These are phyloP conservation scores for Verticillium albo-atrum DNA, from an alignment of 2,329 filamentous ascomycete genomes.

Conservation along the genomic window DNA sequence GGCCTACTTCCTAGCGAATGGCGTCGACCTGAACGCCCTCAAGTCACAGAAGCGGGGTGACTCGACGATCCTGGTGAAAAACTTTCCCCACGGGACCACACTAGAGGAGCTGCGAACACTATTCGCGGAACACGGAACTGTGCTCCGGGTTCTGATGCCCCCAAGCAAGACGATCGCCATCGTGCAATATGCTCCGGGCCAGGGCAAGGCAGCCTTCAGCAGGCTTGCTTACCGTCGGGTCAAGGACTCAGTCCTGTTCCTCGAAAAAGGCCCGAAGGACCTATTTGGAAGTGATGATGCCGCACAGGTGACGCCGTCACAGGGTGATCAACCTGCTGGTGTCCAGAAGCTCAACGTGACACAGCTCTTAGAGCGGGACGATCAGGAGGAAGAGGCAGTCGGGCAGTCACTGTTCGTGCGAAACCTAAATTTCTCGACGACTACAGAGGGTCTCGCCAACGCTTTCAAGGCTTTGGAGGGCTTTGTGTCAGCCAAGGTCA, in stretches of 20 bases:
- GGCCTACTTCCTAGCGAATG: slow-evolving; percentile 80
- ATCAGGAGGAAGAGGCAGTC: slow-evolving; percentile 52
- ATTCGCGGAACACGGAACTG: slow-evolving; percentile 80
- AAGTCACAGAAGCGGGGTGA: slow-evolving; percentile 81
- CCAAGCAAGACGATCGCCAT: slow-evolving; percentile 91
- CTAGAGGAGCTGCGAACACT: slow-evolving; percentile 72
- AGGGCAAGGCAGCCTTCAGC: slow-evolving; percentile 80
- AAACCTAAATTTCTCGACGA: slow-evolving; percentile 90
- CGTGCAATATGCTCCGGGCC: slow-evolving; percentile 74
- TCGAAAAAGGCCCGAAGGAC: slow-evolving; percentile 88
- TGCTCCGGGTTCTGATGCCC: slow-evolving; percentile 83
- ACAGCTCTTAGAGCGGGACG: slow-evolving; percentile 61
- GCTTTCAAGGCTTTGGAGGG: slow-evolving; percentile 79
- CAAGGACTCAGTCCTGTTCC: slow-evolving; percentile 84
- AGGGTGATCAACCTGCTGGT: slow-evolving; percentile 31
- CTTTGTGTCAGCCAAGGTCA: slow-evolving; percentile 84
- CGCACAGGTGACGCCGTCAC: slow-evolving; percentile 19
- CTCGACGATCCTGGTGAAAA: slow-evolving; percentile 86
- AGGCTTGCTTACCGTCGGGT: slow-evolving; percentile 85
- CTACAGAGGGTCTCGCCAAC: slow-evolving; percentile 68
- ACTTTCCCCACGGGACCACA: slow-evolving; percentile 81
- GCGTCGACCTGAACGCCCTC: slow-evolving; percentile 89
- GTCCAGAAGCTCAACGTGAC: slow-evolving; percentile 62
- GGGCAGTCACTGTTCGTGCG: slow-evolving; percentile 87
- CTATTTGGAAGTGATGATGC: slow-evolving; percentile 51